Evolutionary conservation across 2,329 filamentous ascomycete species (phyloP).

Genomic region (Diaporthe aspalathi): DNA sequence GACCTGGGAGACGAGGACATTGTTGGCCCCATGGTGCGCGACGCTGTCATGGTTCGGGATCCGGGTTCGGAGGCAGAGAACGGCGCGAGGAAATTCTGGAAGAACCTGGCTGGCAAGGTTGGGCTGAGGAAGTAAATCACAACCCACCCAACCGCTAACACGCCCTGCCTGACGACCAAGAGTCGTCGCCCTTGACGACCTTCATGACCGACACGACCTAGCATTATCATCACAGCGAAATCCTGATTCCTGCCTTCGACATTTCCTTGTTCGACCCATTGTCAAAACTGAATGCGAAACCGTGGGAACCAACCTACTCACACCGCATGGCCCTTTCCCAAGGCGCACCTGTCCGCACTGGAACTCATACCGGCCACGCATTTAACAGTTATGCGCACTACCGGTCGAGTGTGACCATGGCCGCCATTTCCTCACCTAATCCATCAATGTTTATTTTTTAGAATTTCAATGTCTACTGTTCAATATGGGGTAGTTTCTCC

Average conservation of each 20-base stretch:
- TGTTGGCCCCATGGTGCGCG: constrained; percentile 87
- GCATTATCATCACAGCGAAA: constrained; percentile 36
- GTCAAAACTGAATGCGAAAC: constrained; percentile 6
- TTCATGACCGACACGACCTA: constrained; percentile 36
- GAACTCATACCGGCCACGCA: not conserved
- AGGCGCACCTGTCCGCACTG: not conserved
- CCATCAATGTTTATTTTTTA: constrained; percentile 35
- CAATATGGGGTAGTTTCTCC: not conserved
- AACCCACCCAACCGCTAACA: too few species aligned
- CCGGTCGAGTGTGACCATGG: not conserved
- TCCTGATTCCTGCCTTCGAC: not conserved
- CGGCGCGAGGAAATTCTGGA: constrained; percentile 59
- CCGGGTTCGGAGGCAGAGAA: constrained; percentile 55
- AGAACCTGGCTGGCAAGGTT: constrained; percentile 60
- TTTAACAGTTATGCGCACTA: not conserved
- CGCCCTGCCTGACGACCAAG: not conserved
- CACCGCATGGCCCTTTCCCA: constrained; percentile 4
- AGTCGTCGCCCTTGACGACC: constrained; percentile 21
- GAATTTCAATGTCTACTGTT: constrained; percentile 25
- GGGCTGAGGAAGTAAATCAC: constrained; percentile 46
- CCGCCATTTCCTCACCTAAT: constrained; percentile 20
- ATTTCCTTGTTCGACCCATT: not conserved
- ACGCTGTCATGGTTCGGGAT: constrained; percentile 63
- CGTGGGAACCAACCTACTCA: not conserved
- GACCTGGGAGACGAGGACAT: constrained; percentile 91